phyloP scores from a whole-genome alignment of 2,329 filamentous ascomycete genomes.

The Pseudopyrenochaeta lycopersici region DNA sequence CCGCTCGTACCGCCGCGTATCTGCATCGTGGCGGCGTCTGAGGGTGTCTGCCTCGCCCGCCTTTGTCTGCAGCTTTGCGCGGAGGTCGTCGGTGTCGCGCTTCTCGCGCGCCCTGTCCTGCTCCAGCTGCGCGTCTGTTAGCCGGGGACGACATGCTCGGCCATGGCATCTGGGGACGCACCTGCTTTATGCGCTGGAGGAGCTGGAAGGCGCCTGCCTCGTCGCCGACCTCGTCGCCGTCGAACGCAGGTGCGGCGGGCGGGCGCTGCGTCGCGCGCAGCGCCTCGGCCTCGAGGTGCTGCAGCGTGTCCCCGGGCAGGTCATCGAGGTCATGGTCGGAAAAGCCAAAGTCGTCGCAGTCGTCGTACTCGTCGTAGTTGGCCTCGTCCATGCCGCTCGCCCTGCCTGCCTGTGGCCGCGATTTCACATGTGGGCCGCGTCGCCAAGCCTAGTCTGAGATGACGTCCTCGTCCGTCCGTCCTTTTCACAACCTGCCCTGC shows the following conservation, averaged over 20 bases:
- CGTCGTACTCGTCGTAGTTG: conserved; percentile 37
- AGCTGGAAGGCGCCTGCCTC: conserved; percentile 55
- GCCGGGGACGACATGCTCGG: no score
- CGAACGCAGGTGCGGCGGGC: conserved; percentile 24
- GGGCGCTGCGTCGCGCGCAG: conserved; percentile 49
- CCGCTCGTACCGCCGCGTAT: conserved; percentile 68
- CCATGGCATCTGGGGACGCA: conserved; percentile 18
- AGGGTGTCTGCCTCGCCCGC: conserved; percentile 78
- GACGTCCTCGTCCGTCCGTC: conserved; percentile 19
- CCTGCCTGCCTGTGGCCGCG: conserved; percentile 7
- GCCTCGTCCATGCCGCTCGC: conserved; percentile 45
- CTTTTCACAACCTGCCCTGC: conserved; percentile 13
- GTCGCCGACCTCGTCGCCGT: conserved; percentile 58
- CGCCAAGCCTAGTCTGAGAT: conserved; percentile 9
- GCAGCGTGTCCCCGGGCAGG: conserved; percentile 55
- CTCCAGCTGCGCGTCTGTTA: conserved; percentile 51
- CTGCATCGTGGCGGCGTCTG: conserved; percentile 73
- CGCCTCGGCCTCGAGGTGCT: conserved; percentile 56
- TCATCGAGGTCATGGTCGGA: conserved; percentile 56
- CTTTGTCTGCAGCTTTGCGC: conserved; percentile 59
- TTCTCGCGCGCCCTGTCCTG: conserved; percentile 48
- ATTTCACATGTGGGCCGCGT: conserved; percentile 19
- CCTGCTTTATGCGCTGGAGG: conserved; percentile 54
- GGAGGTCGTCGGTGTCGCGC: conserved; percentile 36
- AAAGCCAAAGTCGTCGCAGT: conserved; percentile 57